Percentiles rank a stretch among this genome's conserved stretches.
Evolutionary conservation across 805 yeast genomes (phyloP).

Genomic region (Hanseniaspora nectarophila): DNA sequence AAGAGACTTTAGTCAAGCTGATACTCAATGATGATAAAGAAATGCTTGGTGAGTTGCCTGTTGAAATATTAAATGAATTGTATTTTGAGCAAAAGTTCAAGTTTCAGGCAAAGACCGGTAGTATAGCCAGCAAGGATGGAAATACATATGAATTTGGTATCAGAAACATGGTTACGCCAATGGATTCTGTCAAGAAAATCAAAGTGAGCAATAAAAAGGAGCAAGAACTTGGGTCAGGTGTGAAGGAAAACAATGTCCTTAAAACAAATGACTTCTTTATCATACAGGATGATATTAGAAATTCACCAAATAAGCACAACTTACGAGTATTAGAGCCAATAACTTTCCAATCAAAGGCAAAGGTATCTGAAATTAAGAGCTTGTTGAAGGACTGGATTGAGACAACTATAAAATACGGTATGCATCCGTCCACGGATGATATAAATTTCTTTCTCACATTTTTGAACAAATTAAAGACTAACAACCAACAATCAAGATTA

Average conservation of each 20-base stretch:
- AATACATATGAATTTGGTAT: neutral
- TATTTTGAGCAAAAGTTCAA: conserved; percentile 34
- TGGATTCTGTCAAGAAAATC: neutral
- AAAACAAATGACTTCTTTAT: conserved; percentile 1
- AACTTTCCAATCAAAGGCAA: conserved; percentile 27
- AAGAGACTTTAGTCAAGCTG: conserved; percentile 9
- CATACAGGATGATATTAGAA: neutral
- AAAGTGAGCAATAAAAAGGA: neutral
- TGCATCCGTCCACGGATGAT: conserved; percentile 32
- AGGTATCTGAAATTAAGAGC: conserved; percentile 29
- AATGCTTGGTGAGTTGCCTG: conserved; percentile 54
- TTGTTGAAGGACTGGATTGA: conserved; percentile 31
- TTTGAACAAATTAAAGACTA: conserved; percentile 22
- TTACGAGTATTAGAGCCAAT: conserved; percentile 23
- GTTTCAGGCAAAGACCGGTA: neutral
- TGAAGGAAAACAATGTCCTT: neutral
- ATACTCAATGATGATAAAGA: conserved; percentile 39
- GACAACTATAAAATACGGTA: conserved; percentile 25
- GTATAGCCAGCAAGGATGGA: neutral
- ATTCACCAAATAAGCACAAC: neutral
- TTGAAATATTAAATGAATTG: conserved; percentile 52
- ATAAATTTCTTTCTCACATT: conserved; percentile 29
- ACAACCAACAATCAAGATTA: neutral
- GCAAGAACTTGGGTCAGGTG: conserved; percentile 2
- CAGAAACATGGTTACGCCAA: neutral